Base-by-base conservation (phyloP, 495 filamentous ascomycete species). In the Neurospora sp. region DNA sequence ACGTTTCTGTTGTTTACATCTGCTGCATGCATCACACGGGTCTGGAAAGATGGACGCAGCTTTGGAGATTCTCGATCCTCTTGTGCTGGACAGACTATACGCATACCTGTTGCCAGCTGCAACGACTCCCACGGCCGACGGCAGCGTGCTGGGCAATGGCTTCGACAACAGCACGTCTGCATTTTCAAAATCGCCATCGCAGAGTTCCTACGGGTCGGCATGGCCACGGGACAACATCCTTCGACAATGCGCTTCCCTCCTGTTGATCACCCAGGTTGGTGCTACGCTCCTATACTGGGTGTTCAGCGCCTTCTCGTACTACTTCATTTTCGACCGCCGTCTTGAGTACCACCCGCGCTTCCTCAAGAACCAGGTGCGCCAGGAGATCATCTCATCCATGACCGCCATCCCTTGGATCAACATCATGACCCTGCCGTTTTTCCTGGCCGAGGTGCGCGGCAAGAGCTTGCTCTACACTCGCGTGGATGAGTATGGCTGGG, bases 391-490 rank as follows among this genome's bases (percentile, higher is more conserved):
- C 18, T 75, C 73, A 44, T 75, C 73, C 41, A 77, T 77, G 75
- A 23, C 3, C 37, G 75, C 75, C 42, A 54, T 77, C 31, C 75
- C 75, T 39, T 75, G 71, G 54, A 77, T 77, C 75, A 77, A 77
- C 73, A 73, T 77, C 54, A 35, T 77, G 54, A 77, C 75, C 9
- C 44, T 77, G 38, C 75, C 75, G 6, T 73, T 73, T 7, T 77
- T 77, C 72, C 73, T 77, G 69, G 75, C 73, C 41, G 75, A 77
- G 72, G 75, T 77, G 44, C 75, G 75, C 71, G 75, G 75, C 44
- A 46, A 77, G 31, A 77, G 75, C 44, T 39, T 77, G 11, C 73
- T 77, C 7, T 77, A 77, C 72, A 48, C 71, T 31, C 31, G 72
- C 18, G 72, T 77, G 6, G 18, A 48, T 14, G 75, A 77, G 54